Evolutionary conservation across 2,329 filamentous ascomycete species (phyloP).

Genomic region (Colletotrichum lindemuthianum): DNA sequence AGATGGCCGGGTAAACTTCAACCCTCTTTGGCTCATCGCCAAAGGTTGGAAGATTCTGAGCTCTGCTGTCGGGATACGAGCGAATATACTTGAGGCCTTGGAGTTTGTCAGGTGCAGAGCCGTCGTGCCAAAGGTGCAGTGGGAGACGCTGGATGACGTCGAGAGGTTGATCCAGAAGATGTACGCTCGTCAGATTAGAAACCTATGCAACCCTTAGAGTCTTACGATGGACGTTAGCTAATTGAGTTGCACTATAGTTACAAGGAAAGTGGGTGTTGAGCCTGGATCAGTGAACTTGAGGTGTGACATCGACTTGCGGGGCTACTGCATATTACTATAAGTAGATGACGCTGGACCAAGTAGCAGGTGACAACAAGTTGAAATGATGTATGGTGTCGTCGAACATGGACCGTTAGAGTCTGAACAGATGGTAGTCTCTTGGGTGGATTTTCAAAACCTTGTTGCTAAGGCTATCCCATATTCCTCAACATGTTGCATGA

Average conservation of each 20-base stretch:
- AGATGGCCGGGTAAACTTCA: slow-evolving; percentile 38
- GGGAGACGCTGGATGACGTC: slow-evolving; percentile 40
- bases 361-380: too few relatives aligned
- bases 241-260: not conserved
- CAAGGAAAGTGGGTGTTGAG: slow-evolving; percentile 29
- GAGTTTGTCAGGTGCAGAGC: slow-evolving; percentile 48
- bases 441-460: too few relatives aligned
- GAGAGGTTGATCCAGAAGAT: slow-evolving; percentile 23
- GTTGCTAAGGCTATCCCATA: too few relatives aligned
- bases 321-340: too few relatives aligned
- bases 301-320: not conserved
- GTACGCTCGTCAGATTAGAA: slow-evolving; percentile 15
- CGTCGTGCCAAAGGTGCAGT: slow-evolving; percentile 39
- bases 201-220: not conserved
- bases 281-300: not conserved
- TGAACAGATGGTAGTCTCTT: too few relatives aligned
- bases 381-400: too few relatives aligned
- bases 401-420: too few relatives aligned
- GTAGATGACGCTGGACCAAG: too few relatives aligned
- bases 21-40: slow-evolving; percentile 49
- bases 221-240: not conserved
- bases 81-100: slow-evolving; percentile 52
- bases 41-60: slow-evolving; percentile 48
- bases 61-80: slow-evolving; percentile 48
- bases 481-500: too few relatives aligned